These are phyloP conservation scores for Colletotrichum caudatum DNA, from an alignment of 2,329 filamentous ascomycete species.

Conservation along the genomic window DNA sequence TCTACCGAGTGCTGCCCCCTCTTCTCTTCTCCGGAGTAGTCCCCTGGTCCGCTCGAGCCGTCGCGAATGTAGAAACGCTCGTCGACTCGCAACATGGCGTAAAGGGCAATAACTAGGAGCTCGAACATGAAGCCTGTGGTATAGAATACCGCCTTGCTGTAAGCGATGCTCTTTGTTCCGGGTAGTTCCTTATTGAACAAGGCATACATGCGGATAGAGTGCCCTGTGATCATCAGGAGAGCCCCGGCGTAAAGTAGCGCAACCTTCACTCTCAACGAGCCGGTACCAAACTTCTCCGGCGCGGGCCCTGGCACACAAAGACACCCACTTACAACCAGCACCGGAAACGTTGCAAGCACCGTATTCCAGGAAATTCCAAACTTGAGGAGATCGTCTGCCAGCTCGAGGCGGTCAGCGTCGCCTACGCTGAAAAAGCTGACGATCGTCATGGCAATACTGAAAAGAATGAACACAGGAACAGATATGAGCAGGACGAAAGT, in stretches of 20 bases:
- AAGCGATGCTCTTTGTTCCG: conserved; percentile 46
- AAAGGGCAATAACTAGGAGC: conserved; percentile 45
- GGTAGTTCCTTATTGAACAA: conserved; percentile 45
- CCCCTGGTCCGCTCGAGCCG: conserved; percentile 46
- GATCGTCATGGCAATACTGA: conserved; percentile 48
- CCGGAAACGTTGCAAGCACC: conserved; percentile 44
- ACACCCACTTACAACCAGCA: conserved; percentile 44
- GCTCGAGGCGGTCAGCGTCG: conserved; percentile 38
- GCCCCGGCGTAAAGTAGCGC: conserved; percentile 46
- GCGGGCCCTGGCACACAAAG: conserved; percentile 47
- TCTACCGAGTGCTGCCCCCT: conserved; percentile 34
- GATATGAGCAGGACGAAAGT: conserved; percentile 46
- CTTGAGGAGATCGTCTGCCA: conserved; percentile 41
- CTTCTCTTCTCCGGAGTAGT: conserved; percentile 43
- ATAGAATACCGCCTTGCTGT: conserved; percentile 51
- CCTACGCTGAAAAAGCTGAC: conserved; percentile 46
- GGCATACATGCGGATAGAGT: conserved; percentile 45
- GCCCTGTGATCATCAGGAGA: conserved; percentile 42
- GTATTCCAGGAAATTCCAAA: conserved; percentile 44
- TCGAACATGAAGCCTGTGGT: conserved; percentile 52
- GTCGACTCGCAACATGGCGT: conserved; percentile 48
- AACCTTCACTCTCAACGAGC: conserved; percentile 48
- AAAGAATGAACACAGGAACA: conserved; percentile 47
- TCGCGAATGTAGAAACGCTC: conserved; percentile 49
- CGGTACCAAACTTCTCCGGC: conserved; percentile 50